phyloP scores from a whole-genome alignment of 1,284 basidiomycete genomes.

The Anthracocystis walkeri region DNA sequence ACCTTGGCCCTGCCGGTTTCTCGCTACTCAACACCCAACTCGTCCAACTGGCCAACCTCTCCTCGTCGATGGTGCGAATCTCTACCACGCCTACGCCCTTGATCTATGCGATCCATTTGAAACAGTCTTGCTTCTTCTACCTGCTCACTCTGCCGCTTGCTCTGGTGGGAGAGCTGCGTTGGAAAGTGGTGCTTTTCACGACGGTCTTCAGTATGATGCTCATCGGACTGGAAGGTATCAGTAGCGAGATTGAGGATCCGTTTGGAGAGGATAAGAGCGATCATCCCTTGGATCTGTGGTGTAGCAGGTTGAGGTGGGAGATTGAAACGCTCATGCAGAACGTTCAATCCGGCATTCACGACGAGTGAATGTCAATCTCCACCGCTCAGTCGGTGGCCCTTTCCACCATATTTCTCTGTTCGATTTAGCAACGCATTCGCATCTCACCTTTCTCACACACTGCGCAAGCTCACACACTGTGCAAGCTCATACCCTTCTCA shows the following conservation, averaged over 20 bases:
- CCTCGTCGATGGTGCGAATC: constrained; percentile 83
- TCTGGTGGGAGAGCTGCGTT: constrained; percentile 32
- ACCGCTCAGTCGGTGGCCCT: neutral
- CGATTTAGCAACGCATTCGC: neutral
- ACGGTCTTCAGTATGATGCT: constrained; percentile 81
- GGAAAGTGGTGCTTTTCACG: constrained; percentile 82
- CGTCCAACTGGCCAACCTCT: constrained; percentile 81
- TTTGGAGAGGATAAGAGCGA: constrained; percentile 68
- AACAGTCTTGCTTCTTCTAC: constrained; percentile 77
- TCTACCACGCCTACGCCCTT: constrained; percentile 37
- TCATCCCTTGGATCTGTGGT: constrained; percentile 43
- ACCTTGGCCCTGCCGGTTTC: constrained; percentile 50
- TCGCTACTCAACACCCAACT: constrained; percentile 35
- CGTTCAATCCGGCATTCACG: constrained; percentile 10
- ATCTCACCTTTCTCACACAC: neutral
- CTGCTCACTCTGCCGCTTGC: constrained; percentile 34
- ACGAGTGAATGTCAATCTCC: constrained; percentile 12
- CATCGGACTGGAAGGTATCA: constrained; percentile 93
- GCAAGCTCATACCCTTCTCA: neutral
- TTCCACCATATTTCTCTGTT: neutral
- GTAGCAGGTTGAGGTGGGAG: constrained; percentile 21
- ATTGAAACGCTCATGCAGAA: constrained; percentile 28
- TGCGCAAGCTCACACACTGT: neutral
- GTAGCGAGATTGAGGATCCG: constrained; percentile 90
- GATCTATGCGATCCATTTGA: constrained; percentile 84